Conservation (phyloP, 2,329 filamentous ascomycete genomes). For the Parafenestella ontariensis region DNA sequence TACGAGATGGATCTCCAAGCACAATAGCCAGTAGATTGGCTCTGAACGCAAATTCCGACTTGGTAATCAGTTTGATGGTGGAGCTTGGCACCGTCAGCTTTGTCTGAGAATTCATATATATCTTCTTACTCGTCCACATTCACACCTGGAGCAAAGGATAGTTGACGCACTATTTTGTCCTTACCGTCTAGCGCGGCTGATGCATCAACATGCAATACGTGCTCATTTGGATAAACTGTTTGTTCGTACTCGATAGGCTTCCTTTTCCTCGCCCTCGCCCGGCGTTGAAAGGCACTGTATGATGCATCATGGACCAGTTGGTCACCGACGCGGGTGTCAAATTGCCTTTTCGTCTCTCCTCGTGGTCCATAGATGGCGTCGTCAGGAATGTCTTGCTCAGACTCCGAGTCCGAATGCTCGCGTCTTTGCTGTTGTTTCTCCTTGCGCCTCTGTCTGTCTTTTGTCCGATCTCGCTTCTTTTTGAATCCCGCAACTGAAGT, state of each 20-base stretch:
- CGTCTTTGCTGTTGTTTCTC: conserved; percentile 1
- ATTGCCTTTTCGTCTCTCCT: conserved; percentile 2
- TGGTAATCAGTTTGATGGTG: no score
- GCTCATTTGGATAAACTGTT: neutral
- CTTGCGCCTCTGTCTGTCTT: conserved; percentile 4
- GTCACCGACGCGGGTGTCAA: conserved; percentile 1
- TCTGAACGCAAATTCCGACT: no score
- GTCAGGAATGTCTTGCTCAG: conserved; percentile 1
- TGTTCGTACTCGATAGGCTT: neutral
- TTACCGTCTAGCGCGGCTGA: no score
- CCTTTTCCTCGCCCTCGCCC: conserved; percentile 3
- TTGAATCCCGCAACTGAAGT: no score
- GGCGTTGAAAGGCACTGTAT: neutral
- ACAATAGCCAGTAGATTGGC: no score
- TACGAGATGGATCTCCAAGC: neutral
- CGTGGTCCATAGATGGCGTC: conserved; percentile 1
- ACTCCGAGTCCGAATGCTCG: conserved; percentile 4
- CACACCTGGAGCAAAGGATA: no score
- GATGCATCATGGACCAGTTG: neutral
- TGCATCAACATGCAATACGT: neutral
- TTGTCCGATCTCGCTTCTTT: neutral
- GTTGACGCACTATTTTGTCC: no score
- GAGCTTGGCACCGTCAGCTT: no score
- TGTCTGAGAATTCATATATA: no score
- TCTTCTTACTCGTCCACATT: no score